phyloP scores from a whole-genome alignment of 2,329 filamentous ascomycete species.

The Pseudocercospora pini-densiflorae region DNA sequence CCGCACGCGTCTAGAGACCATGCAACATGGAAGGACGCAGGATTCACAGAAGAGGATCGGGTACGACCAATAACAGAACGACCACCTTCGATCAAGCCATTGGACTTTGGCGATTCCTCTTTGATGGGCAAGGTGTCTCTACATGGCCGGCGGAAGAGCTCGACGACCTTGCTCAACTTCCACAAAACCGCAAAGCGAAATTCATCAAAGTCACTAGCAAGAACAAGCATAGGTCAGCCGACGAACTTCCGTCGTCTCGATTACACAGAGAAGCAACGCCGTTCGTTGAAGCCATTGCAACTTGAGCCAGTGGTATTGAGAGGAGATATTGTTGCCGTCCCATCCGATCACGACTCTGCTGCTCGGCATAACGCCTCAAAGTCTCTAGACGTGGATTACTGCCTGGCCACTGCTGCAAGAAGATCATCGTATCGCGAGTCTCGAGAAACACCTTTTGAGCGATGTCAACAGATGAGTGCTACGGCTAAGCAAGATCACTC shows the following conservation, averaged over 20 bases:
- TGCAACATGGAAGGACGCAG: constrained; percentile 14
- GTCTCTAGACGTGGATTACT: constrained; percentile 7
- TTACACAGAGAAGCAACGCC: constrained; percentile 36
- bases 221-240: constrained; percentile 33
- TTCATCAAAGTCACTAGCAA: constrained; percentile 15
- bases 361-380: constrained; percentile 27
- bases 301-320: constrained; percentile 34
- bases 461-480: constrained; percentile 21
- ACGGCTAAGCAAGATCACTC: constrained; percentile 8
- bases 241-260: constrained; percentile 35
- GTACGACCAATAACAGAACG: constrained; percentile 29
- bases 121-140: constrained; percentile 26
- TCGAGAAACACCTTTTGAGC: constrained; percentile 21
- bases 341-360: background rate
- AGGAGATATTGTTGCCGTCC: constrained; percentile 15
- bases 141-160: constrained; percentile 26
- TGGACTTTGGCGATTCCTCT: constrained; percentile 30
- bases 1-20: constrained; percentile 14
- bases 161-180: constrained; percentile 22
- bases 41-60: constrained; percentile 26
- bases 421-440: constrained; percentile 16
- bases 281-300: constrained; percentile 36
- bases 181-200: constrained; percentile 6
- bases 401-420: background rate
- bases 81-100: constrained; percentile 31